Base-by-base conservation (phyloP, 2,329 filamentous ascomycete genomes). In the Ophiostoma sp. region DNA sequence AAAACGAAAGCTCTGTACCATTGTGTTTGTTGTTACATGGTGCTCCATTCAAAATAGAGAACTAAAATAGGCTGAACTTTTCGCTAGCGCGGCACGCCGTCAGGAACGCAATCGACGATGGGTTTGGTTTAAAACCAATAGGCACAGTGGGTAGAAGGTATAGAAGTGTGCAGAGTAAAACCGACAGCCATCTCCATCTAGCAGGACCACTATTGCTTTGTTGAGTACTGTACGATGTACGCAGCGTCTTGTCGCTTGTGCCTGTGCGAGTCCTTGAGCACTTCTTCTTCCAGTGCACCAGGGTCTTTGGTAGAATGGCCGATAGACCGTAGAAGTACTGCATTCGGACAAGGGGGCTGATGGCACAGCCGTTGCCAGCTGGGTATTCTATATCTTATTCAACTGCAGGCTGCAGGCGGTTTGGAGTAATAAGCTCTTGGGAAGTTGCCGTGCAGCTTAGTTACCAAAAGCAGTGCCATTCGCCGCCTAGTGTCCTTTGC, bases 11-110 rank as follows among this genome's bases (percentile, higher is more conserved):
- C 23, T 48, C 44, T 27, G 27, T 31, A 31, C 33, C 60, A 39
- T 64, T 62, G 52, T 57, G 57, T 27, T 27, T 39, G 39, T 41
- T 67, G 62, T 41, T 71, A 20, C 65, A 36, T 39, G 3, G 62
- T 15, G 33, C 62, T n/a, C 44, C 44, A 48, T 48, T 48, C 44
- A 4, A 65, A 41, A 39, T 10, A 65, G 20, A 36, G 33, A 35
- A 65, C 20, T 23, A 39, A 17, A 65, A 41, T 23, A 65, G 62
- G 62, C 62, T 39, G 41, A 41, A 39, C 35, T 60, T 52, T 41
- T 67, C 64, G 65, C 35, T 72, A 72, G 71, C 67, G 71, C 52
- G 20, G 35, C 60, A 67, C 71, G 67, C 71, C 71, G 68, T 67
- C 68, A 70, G 71, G 71, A 69, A 72, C 71, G 39, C 65, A 69